A percentile compares a stretch with the other conserved stretches of the same genome.
These are phyloP conservation scores for Aaosphaeria arxii DNA, from an alignment of 2,329 filamentous ascomycete genomes.

Conservation along the genomic window DNA sequence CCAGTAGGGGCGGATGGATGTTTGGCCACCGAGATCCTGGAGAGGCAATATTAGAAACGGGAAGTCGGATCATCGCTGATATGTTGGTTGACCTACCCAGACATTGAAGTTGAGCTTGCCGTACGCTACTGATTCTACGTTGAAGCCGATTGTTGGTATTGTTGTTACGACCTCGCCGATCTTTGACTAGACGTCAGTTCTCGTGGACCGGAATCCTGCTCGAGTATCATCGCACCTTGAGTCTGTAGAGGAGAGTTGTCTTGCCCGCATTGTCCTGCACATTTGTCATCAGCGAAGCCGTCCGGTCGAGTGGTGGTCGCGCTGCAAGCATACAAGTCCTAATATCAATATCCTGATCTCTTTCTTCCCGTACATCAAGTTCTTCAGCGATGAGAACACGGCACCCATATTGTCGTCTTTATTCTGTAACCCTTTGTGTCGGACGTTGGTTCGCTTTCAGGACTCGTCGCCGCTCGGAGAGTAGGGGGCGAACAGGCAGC, in stretches of 20 bases:
- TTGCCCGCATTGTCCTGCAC: conserved; percentile 93
- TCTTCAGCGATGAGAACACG: conserved; percentile 28
- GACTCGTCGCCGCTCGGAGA: too few relatives aligned
- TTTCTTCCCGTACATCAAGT: conserved; percentile 75
- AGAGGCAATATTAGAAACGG: conserved; percentile 1
- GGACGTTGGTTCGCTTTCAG: neutral
- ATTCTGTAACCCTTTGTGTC: neutral
- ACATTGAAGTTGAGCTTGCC: conserved; percentile 99
- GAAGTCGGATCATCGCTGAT: neutral
- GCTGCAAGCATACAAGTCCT: conserved; percentile 67
- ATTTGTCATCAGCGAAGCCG: conserved; percentile 23
- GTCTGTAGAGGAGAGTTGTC: conserved; percentile 90
- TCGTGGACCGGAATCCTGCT: neutral
- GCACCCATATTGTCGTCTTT: conserved; percentile 25
- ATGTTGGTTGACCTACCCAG: conserved; percentile 63
- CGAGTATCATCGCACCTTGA: conserved; percentile 65
- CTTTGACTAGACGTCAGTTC: conserved; percentile 44
- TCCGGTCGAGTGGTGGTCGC: neutral
- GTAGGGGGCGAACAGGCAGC: too few relatives aligned
- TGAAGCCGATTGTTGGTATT: conserved; percentile 98
- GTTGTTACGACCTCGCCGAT: conserved; percentile 98
- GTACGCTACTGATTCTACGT: conserved; percentile 98
- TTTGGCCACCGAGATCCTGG: conserved; percentile 92
- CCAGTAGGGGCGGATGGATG: conserved; percentile 98
- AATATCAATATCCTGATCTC: conserved; percentile 96